Conservation (phyloP, 2,329 filamentous ascomycete genomes). For the Eurotiales sp. region DNA sequence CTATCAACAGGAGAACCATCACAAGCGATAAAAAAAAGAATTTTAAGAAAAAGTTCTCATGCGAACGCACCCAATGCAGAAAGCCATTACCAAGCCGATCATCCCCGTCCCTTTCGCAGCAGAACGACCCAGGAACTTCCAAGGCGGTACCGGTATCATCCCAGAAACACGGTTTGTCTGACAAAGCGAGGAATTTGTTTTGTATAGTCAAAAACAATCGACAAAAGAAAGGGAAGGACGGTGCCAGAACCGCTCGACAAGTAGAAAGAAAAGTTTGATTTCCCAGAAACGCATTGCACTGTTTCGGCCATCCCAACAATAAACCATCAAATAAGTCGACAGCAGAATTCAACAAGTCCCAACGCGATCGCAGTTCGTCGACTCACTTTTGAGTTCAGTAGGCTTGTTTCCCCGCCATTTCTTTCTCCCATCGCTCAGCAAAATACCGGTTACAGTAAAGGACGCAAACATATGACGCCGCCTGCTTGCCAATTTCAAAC, state of each 20-base stretch:
- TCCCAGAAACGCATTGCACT: background rate
- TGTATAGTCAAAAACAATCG: slow-evolving; percentile 2
- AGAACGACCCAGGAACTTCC: slow-evolving; percentile 24
- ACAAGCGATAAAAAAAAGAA: background rate
- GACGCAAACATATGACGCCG: too few species aligned
- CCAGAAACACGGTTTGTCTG: slow-evolving; percentile 1
- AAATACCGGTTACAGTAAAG: too few species aligned
- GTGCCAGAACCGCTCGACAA: background rate
- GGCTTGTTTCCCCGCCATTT: background rate
- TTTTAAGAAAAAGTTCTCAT: background rate
- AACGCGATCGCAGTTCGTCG: slow-evolving; percentile 3
- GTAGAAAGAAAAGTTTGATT: background rate
- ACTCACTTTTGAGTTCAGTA: background rate
- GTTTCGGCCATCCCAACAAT: too few species aligned
- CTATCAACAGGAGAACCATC: too few species aligned
- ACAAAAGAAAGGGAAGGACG: too few species aligned
- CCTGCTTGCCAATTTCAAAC: too few species aligned
- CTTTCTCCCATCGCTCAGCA: background rate
- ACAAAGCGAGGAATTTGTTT: background rate
- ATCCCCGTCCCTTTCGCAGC: slow-evolving; percentile 17
- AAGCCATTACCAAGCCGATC: slow-evolving; percentile 2
- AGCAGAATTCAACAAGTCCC: slow-evolving; percentile 6
- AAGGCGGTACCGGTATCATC: slow-evolving; percentile 19
- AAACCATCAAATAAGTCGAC: background rate
- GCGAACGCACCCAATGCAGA: slow-evolving; percentile 23